Conservation (phyloP, 495 filamentous ascomycete genomes). For the Penicillium angulare region DNA sequence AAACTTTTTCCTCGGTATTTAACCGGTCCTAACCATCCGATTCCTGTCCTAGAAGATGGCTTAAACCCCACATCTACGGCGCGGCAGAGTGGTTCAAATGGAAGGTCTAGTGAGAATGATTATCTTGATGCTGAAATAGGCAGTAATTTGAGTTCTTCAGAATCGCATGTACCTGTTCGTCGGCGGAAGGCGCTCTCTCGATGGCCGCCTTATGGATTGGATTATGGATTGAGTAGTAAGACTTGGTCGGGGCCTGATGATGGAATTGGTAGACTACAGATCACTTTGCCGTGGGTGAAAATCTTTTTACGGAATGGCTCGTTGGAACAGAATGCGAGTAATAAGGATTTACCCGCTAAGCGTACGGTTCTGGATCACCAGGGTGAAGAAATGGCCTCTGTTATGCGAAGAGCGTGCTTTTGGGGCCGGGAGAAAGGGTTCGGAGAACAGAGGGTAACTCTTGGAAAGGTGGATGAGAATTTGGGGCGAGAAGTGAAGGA, state of each 20-base stretch:
- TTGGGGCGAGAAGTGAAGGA: constrained; percentile 10
- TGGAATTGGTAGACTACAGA: constrained; percentile 23
- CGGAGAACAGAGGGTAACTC: constrained; percentile 31
- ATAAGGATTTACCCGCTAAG: not conserved
- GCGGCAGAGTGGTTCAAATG: not conserved
- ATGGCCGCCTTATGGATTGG: constrained; percentile 43
- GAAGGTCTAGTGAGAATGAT: constrained; percentile 7
- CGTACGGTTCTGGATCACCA: constrained; percentile 30
- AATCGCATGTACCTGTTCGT: constrained; percentile 12
- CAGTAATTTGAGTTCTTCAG: not conserved
- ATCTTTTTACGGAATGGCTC: constrained; percentile 14
- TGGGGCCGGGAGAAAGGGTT: constrained; percentile 38
- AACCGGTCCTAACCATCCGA: constrained; percentile 35
- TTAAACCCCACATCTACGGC: not conserved
- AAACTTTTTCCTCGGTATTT: constrained; percentile 31
- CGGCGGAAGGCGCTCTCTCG: constrained; percentile 37
- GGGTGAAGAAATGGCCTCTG: constrained; percentile 39
- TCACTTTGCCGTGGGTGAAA: constrained; percentile 35
- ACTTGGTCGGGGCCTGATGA: constrained; percentile 14
- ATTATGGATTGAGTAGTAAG: constrained; percentile 27
- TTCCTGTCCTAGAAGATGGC: constrained; percentile 25
- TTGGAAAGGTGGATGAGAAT: constrained; percentile 3
- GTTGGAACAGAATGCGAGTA: not conserved
- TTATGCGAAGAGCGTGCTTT: constrained; percentile 42
- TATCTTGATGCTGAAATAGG: constrained; percentile 7